Evolutionary conservation across 441 rosid genomes (phyloP).

Genomic region (Populus hybrid): DNA sequence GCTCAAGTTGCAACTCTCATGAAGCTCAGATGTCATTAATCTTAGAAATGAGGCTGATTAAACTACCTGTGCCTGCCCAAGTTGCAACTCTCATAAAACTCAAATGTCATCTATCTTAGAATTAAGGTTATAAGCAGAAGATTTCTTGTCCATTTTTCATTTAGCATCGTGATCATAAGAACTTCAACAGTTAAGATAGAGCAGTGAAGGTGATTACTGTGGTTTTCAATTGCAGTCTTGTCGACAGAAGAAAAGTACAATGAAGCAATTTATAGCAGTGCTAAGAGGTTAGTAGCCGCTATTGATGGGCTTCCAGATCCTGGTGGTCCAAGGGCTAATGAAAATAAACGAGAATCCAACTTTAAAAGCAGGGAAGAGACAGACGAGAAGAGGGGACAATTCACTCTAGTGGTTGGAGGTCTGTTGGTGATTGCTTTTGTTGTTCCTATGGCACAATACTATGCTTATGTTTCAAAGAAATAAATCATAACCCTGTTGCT

Average conservation of each 20-base stretch:
- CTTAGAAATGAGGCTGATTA: conserved; percentile 2
- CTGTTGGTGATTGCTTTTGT: conserved; percentile 87
- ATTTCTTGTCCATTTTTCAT: not conserved
- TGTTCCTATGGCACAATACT: conserved; percentile 97
- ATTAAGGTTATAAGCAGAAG: not conserved
- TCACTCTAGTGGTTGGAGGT: conserved; percentile 91
- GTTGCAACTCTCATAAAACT: conserved; percentile 6
- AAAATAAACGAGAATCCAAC: conserved; percentile 84
- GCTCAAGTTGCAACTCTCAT: too few relatives aligned
- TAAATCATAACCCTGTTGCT: conserved; percentile 25
- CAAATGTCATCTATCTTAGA: not conserved
- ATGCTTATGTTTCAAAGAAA: conserved; percentile 86
- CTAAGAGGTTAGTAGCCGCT: conserved; percentile 81
- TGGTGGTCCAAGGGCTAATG: conserved; percentile 68
- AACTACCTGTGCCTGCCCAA: not conserved
- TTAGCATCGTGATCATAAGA: not conserved
- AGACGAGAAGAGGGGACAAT: conserved; percentile 93
- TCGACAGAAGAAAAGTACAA: conserved; percentile 96
- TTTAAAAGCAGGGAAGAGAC: conserved; percentile 87
- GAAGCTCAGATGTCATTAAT: conserved; percentile 6
- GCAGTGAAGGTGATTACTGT: conserved; percentile 1
- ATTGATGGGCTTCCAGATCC: conserved; percentile 95
- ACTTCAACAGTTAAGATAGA: not conserved
- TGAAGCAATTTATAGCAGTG: conserved; percentile 77
- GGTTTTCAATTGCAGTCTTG: conserved; percentile 52